Evolutionary conservation across 2,329 filamentous ascomycete genomes (phyloP).

Genomic region (Aureobasidium sp.): DNA sequence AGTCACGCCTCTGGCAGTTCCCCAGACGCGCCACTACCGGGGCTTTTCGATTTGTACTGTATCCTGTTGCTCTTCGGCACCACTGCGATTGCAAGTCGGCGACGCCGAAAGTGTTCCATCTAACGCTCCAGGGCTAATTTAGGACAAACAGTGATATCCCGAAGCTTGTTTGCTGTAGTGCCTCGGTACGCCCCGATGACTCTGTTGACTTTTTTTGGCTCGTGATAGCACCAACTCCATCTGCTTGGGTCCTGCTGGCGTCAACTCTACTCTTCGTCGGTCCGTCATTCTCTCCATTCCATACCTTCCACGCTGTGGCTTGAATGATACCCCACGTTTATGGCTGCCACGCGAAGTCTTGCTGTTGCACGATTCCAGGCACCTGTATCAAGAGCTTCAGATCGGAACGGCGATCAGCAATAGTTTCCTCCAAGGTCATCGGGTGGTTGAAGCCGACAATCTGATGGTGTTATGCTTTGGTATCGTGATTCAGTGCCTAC

Average conservation of each 20-base stretch:
- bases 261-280: slow-evolving; percentile 4
- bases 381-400: background rate
- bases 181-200: slow-evolving; percentile 3
- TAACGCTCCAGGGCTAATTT: slow-evolving; percentile 4
- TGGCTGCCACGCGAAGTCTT: slow-evolving; percentile 13
- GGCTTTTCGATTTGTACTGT: background rate
- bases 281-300: background rate
- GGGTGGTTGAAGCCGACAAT: background rate
- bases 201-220: slow-evolving; percentile 1
- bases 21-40: slow-evolving; percentile 13
- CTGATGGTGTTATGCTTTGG: background rate
- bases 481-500: background rate
- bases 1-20: slow-evolving; percentile 3
- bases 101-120: slow-evolving; percentile 7
- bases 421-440: background rate
- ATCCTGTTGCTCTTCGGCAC: slow-evolving; percentile 4
- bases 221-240: background rate
- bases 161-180: slow-evolving; percentile 8
- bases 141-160: background rate
- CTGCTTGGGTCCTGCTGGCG: background rate
- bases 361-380: background rate
- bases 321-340: slow-evolving; percentile 2
- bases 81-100: background rate
- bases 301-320: slow-evolving; percentile 1
- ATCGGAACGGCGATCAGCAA: background rate